Percentiles rank a stretch among this genome's conserved stretches.
Conservation (phyloP, 257 asterid genomes). For the Pogostemon cablin region DNA sequence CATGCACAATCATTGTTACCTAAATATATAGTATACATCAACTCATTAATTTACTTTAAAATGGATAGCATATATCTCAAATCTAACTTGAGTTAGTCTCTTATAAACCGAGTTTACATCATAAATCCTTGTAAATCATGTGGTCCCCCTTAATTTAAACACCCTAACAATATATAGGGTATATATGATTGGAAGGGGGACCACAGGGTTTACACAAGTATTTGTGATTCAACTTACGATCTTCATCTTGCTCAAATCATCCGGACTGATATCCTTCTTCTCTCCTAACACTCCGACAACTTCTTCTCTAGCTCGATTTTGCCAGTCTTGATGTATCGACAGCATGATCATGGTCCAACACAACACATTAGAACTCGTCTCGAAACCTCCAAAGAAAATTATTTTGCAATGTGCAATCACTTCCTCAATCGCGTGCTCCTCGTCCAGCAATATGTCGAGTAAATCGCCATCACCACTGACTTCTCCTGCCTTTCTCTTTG, state of each 20-base stretch:
- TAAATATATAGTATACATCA: neutral
- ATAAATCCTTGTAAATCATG: no score
- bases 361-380: slow-evolving; percentile 30
- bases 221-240: slow-evolving; percentile 28
- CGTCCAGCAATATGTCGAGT: slow-evolving; percentile 9
- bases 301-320: slow-evolving; percentile 42
- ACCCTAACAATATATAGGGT: no score
- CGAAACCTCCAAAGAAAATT: slow-evolving; percentile 33
- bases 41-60: neutral
- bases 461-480: neutral
- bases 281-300: slow-evolving; percentile 28
- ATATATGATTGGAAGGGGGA: no score
- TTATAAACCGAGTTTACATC: no score
- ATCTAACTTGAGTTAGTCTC: no score
- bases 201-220: neutral
- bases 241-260: slow-evolving; percentile 33
- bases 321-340: slow-evolving; percentile 35
- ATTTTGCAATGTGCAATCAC: slow-evolving; percentile 31
- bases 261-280: slow-evolving; percentile 26
- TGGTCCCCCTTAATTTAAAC: no score
- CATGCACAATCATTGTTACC: slow-evolving; percentile 34
- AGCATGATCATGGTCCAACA: slow-evolving; percentile 38
- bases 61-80: no score
- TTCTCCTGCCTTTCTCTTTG: neutral
- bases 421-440: slow-evolving; percentile 13